These are phyloP conservation scores for Talaromyces albobiverticillius DNA, from an alignment of 2,329 filamentous ascomycete species.

Conservation along the genomic window DNA sequence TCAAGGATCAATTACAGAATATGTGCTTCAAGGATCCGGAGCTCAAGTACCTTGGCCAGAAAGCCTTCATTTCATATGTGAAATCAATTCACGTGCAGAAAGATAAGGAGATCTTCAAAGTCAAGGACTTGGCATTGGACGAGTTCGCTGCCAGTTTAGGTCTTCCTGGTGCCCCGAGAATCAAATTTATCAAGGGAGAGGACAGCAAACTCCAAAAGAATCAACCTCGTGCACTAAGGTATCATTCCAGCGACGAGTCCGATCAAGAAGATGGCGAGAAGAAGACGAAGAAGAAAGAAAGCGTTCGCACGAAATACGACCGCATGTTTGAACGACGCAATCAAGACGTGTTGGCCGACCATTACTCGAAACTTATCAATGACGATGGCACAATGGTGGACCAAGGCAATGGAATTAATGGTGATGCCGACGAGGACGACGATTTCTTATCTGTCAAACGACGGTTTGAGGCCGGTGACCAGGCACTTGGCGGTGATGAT, in stretches of 20 bases:
- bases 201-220: slow-evolving; percentile 87
- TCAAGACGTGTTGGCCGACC: slow-evolving; percentile 89
- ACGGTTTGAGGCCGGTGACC: slow-evolving; percentile 69
- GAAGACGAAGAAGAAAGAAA: slow-evolving; percentile 61
- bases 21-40: slow-evolving; percentile 96
- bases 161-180: slow-evolving; percentile 84
- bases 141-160: slow-evolving; percentile 82
- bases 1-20: slow-evolving; percentile 81
- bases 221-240: slow-evolving; percentile 61
- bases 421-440: slow-evolving; percentile 64
- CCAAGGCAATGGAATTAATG: slow-evolving; percentile 33
- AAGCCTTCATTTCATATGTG: slow-evolving; percentile 89
- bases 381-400: slow-evolving; percentile 51
- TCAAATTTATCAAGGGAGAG: slow-evolving; percentile 89
- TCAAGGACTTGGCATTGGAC: slow-evolving; percentile 79
- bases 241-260: slow-evolving; percentile 60
- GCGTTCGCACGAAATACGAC: slow-evolving; percentile 91
- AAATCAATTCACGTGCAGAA: slow-evolving; percentile 83
- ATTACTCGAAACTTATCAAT: slow-evolving; percentile 83
- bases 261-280: slow-evolving; percentile 47
- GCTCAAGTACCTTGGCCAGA: slow-evolving; percentile 91
- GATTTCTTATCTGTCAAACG: slow-evolving; percentile 90
- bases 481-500: slow-evolving; percentile 47
- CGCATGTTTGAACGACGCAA: slow-evolving; percentile 97
- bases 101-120: slow-evolving; percentile 86